phyloP scores from a whole-genome alignment of 495 filamentous ascomycete genomes.

The Cercophora scortea region DNA sequence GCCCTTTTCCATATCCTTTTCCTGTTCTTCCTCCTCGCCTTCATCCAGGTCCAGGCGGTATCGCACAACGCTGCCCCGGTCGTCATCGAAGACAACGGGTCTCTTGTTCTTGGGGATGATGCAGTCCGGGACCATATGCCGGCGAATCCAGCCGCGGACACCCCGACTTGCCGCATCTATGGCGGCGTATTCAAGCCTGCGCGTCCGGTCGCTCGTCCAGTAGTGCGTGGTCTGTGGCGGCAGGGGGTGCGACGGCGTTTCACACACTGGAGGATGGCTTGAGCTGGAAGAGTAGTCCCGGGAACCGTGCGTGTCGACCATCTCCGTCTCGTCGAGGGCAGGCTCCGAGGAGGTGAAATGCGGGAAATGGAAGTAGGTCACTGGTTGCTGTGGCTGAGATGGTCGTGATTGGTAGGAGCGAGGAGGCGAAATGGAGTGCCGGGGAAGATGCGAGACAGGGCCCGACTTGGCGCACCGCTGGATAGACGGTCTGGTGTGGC shows the following conservation, averaged over 20 bases:
- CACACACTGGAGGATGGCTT: conserved; percentile 5
- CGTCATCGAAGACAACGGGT: conserved; percentile 41
- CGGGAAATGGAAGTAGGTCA: conserved; percentile 41
- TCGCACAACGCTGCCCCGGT: conserved; percentile 45
- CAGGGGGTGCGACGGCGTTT: conserved; percentile 17
- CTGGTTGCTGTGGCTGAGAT: conserved; percentile 17
- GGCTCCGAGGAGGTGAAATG: conserved; percentile 38
- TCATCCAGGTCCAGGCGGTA: conserved; percentile 43
- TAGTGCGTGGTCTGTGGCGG: conserved; percentile 50
- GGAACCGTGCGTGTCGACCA: neutral
- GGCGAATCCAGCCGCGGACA: conserved; percentile 45
- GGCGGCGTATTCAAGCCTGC: conserved; percentile 48
- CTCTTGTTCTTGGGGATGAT: conserved; percentile 38
- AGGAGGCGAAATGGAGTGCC: conserved; percentile 16
- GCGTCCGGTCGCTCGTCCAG: conserved; percentile 48
- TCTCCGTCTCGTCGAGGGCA: conserved; percentile 8
- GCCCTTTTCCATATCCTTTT: neutral
- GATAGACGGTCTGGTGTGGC: conserved; percentile 24
- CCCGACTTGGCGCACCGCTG: conserved; percentile 28
- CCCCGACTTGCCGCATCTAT: conserved; percentile 48
- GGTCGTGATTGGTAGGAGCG: conserved; percentile 10
- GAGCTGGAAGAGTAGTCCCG: conserved; percentile 3
- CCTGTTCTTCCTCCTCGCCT: conserved; percentile 7
- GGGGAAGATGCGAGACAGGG: conserved; percentile 15
- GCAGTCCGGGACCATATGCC: conserved; percentile 46